Evolutionary conservation across 2,329 filamentous ascomycete species (phyloP).

Genomic region (Phaeosphaeriaceae sp.): DNA sequence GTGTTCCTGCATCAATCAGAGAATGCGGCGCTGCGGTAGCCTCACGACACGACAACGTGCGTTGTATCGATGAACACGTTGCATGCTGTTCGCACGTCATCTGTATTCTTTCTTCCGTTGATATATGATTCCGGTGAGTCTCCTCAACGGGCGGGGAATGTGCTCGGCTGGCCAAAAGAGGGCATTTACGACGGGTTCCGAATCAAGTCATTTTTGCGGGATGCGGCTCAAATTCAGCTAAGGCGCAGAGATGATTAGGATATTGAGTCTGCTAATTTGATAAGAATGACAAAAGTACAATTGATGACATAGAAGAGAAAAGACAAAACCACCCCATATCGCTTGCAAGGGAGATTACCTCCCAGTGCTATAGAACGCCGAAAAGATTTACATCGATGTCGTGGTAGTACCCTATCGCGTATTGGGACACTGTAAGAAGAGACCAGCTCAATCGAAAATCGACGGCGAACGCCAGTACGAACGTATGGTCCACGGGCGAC

Average conservation of each 20-base stretch:
- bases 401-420: background rate
- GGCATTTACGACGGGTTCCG: background rate
- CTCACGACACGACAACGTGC: background rate
- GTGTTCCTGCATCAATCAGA: background rate
- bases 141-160: background rate
- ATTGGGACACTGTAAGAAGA: background rate
- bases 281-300: background rate
- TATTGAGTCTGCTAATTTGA: background rate
- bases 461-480: conserved; percentile 8
- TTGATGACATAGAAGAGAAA: background rate
- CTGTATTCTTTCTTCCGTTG: background rate
- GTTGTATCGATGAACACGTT: background rate
- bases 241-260: background rate
- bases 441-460: background rate
- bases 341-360: background rate
- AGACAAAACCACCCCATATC: background rate
- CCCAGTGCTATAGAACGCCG: background rate
- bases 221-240: background rate
- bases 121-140: background rate
- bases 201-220: background rate
- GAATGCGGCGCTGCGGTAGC: background rate
- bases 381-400: background rate
- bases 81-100: background rate
- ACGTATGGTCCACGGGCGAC: conserved; percentile 10
- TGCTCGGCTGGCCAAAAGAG: background rate